Evolutionary conservation across 2,329 filamentous ascomycete genomes (phyloP).

Genomic region (Alternaria arbusti): DNA sequence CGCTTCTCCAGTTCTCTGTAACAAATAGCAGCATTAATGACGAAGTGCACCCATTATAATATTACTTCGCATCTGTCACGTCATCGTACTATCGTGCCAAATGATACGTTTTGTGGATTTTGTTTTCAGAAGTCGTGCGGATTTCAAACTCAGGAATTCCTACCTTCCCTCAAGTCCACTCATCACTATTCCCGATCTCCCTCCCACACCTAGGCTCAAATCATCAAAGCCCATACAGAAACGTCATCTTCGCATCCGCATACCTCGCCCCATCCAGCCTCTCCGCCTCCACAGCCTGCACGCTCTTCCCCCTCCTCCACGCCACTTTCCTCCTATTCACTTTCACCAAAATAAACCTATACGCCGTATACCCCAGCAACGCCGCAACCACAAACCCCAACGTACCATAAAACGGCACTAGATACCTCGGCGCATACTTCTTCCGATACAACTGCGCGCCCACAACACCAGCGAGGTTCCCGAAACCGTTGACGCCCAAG

Average conservation of each 20-base stretch:
- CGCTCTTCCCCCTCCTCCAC: constrained; percentile 14
- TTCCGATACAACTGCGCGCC: constrained; percentile 27
- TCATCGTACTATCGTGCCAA: too few relatives aligned
- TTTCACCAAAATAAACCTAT: constrained; percentile 22
- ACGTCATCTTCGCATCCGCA: constrained; percentile 34
- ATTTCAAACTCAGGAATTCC: too few relatives aligned
- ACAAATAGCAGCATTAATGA: too few relatives aligned
- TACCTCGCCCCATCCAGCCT: constrained; percentile 22
- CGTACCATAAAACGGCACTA: constrained; percentile 28
- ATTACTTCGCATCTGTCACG: too few relatives aligned
- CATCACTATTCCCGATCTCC: too few relatives aligned
- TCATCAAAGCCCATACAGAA: constrained; percentile 31
- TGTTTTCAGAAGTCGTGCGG: too few relatives aligned
- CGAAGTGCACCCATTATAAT: too few relatives aligned
- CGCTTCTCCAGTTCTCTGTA: too few relatives aligned
- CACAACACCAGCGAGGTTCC: constrained; percentile 34
- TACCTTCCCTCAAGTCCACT: too few relatives aligned
- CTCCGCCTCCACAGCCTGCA: constrained; percentile 25
- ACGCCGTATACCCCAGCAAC: constrained; percentile 25
- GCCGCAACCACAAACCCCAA: constrained; percentile 30
- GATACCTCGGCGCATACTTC: constrained; percentile 24
- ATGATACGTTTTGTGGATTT: too few relatives aligned
- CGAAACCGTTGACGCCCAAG: constrained; percentile 29
- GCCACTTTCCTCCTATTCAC: constrained; percentile 21
- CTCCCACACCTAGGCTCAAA: too few relatives aligned